A percentile compares a stretch with the other conserved stretches of the same genome.
Conservation (phyloP, 305 asterid genomes). For the Rubia occidens region DNA sequence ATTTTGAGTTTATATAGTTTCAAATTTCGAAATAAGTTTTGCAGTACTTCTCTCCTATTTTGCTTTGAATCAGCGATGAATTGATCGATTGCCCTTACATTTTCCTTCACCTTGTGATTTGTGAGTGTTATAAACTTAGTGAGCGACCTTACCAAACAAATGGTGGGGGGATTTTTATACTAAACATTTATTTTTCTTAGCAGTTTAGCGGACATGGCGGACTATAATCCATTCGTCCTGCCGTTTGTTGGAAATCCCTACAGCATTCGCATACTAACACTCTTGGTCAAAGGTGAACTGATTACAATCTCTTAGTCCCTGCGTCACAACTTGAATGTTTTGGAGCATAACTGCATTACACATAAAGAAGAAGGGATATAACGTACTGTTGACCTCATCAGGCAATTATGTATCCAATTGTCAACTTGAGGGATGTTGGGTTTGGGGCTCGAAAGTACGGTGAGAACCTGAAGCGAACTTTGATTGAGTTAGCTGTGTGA, state of each 20-base stretch:
- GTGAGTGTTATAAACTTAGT: no score
- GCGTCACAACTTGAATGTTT: slow-evolving; percentile 53
- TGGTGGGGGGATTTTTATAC: no score
- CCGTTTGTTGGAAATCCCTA: slow-evolving; percentile 21
- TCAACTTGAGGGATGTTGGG: slow-evolving; percentile 53
- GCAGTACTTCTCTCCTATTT: no score
- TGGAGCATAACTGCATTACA: slow-evolving; percentile 70
- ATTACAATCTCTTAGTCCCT: slow-evolving; percentile 46
- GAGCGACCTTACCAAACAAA: no score
- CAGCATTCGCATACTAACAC: slow-evolving; percentile 87
- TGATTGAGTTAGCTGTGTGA: slow-evolving; percentile 68
- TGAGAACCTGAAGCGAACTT: slow-evolving; percentile 68
- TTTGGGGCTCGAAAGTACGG: slow-evolving; percentile 66
- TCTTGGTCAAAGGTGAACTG: slow-evolving; percentile 63
- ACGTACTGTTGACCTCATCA: slow-evolving; percentile 80
- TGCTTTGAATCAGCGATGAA: no score
- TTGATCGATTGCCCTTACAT: no score
- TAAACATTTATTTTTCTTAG: no score
- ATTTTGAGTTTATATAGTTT: no score
- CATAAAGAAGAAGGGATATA: slow-evolving; percentile 79
- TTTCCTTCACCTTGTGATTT: no score
- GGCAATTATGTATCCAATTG: slow-evolving; percentile 63
- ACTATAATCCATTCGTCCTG: no score
- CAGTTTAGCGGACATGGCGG: no score
- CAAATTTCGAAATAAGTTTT: no score